phyloP scores from a whole-genome alignment of 2,329 filamentous ascomycete genomes.

The Ophiostoma piceae region DNA sequence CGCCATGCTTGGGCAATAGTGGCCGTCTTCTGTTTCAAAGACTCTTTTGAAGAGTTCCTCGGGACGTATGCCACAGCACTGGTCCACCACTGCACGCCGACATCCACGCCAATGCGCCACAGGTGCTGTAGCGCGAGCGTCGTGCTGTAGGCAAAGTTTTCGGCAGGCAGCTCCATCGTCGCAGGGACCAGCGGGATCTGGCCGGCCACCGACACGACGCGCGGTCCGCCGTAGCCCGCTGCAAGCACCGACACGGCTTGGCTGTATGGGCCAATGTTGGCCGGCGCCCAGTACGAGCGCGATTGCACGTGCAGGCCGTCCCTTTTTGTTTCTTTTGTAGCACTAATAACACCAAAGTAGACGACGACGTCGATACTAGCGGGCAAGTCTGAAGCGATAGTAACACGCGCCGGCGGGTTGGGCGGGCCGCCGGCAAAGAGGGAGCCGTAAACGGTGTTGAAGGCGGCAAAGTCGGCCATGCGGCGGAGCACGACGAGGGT shows the following conservation, averaged over 20 bases:
- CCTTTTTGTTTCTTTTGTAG: slow-evolving; percentile 21
- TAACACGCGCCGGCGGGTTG: slow-evolving; percentile 80
- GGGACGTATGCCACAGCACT: slow-evolving; percentile 71
- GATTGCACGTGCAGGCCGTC: slow-evolving; percentile 82
- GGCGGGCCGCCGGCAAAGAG: slow-evolving; percentile 66
- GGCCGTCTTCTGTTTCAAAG: slow-evolving; percentile 34
- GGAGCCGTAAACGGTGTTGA: slow-evolving; percentile 71
- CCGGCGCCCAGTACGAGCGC: slow-evolving; percentile 92
- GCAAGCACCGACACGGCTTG: slow-evolving; percentile 63
- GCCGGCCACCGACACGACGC: slow-evolving; percentile 66
- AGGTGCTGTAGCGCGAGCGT: slow-evolving; percentile 80
- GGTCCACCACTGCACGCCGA: slow-evolving; percentile 68
- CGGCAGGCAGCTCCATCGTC: slow-evolving; percentile 60
- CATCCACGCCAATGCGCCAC: slow-evolving; percentile 71
- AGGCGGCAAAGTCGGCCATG: slow-evolving; percentile 70
- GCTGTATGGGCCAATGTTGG: slow-evolving; percentile 95
- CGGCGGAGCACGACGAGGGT: slow-evolving; percentile 65
- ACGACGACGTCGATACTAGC: slow-evolving; percentile 55
- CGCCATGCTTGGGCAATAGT: slow-evolving; percentile 48
- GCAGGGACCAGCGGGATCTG: slow-evolving; percentile 85
- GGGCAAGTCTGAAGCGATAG: slow-evolving; percentile 65
- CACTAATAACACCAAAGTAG: slow-evolving; percentile 28
- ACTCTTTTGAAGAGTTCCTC: slow-evolving; percentile 29
- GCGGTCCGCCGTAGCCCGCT: slow-evolving; percentile 27
- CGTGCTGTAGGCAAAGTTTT: slow-evolving; percentile 50